Percentiles rank a stretch among this genome's conserved stretches.
phyloP scores from a whole-genome alignment of 331 rosid species.

The Cydonia oblonga region DNA sequence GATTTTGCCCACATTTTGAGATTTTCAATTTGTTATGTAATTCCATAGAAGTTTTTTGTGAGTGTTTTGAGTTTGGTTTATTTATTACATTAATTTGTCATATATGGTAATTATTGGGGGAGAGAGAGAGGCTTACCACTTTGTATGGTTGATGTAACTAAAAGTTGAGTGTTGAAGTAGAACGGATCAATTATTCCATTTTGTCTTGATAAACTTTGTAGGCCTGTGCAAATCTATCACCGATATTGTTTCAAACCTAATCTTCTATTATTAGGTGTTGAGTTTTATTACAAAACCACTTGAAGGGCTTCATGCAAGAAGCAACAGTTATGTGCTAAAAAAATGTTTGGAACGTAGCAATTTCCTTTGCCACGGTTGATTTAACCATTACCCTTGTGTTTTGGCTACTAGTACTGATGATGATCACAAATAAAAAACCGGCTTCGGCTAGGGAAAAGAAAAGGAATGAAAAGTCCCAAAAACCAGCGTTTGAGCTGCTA shows the following conservation, averaged over 20 bases:
- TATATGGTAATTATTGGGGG: constrained; percentile 12
- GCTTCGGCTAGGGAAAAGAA: not conserved
- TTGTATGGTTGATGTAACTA: constrained; percentile 20
- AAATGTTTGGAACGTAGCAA: too few relatives aligned
- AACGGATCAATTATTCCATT: constrained; percentile 36
- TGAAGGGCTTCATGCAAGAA: too few relatives aligned
- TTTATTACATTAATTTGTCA: constrained; percentile 14
- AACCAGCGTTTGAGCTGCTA: not conserved
- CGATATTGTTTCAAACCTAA: too few relatives aligned
- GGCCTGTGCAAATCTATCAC: too few relatives aligned
- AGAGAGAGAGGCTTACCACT: constrained; percentile 9
- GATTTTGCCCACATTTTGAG: constrained; percentile 1
- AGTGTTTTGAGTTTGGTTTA: constrained; percentile 28
- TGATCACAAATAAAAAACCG: too few relatives aligned
- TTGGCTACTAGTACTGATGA: too few relatives aligned
- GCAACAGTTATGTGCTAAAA: too few relatives aligned
- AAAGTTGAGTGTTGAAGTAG: constrained; percentile 14
- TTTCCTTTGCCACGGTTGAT: too few relatives aligned
- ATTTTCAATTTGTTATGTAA: not conserved
- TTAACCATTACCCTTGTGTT: too few relatives aligned
- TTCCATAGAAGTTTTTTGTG: constrained; percentile 10
- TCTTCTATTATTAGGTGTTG: too few relatives aligned
- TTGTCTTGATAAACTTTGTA: constrained; percentile 19
- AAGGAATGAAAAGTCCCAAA: not conserved
- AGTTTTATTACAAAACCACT: too few relatives aligned